Base-by-base conservation (phyloP, 176 grass and related monocot genomes). In the Carex littledalei region DNA sequence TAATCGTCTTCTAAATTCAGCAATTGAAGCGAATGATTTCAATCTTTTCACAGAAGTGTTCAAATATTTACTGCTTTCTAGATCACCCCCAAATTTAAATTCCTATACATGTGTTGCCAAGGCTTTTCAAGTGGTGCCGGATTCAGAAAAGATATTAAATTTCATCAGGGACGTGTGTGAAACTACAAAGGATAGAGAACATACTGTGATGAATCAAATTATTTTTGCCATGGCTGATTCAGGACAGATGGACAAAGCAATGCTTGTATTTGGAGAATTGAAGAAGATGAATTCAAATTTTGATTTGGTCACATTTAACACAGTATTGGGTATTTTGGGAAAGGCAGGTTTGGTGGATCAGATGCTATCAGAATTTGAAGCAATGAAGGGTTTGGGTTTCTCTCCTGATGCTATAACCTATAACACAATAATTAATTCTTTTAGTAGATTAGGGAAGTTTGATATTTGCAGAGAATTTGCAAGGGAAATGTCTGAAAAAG, bases 251-350 rank as follows among this genome's bases (percentile, higher is more conserved):
- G 85, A 93, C 74, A 95, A 98, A 89, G 78, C 89, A 64, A 85
- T 95, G 87, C 67, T 92, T 79, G 65, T 95, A 75, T 95, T 94
- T 63, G 67, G 92, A 22, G 88, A 85, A 81, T 45, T 98, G 93
- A 95, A 98, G 88, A 95, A 85, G 43, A 78, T 77, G 50, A 31
- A 62, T n/a, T 65, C 13, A 3, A 61, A 87, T 20, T 81, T 92
- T 79, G 91, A 94, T 86, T 86, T 90, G 0, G 85, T 98, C 79
- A 94, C 93, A 0, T 98, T 98, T 71, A 98, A 98, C 86, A 92
- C 90, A 6, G 43, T 95, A 58, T 73, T 95, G 70, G 93, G 86
- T 5, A 88, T 94, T 78, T 88, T 98, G n/a, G 93, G 91, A 15
- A 94, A 90, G 49, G 89, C 85, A 37, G 91, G 93, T 60, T 89